These are phyloP conservation scores for Plantago lanceolata DNA, from an alignment of 305 asterid species.

Conservation along the genomic window DNA sequence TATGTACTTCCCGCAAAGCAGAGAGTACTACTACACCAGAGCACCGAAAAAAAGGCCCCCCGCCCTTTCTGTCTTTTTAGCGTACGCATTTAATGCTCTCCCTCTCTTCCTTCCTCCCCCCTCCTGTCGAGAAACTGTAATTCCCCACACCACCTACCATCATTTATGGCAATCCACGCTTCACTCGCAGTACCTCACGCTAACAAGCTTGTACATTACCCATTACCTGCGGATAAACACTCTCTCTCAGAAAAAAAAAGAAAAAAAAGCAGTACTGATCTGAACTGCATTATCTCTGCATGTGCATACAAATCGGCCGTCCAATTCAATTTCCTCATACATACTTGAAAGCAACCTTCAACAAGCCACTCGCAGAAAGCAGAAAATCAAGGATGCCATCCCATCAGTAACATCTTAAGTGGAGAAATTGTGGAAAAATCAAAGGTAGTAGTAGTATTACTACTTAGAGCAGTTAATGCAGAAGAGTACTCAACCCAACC, in stretches of 20 bases:
- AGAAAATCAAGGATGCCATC: conserved; percentile 22
- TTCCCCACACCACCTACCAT: conserved; percentile 2
- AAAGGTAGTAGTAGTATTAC: no score
- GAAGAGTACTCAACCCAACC: background rate
- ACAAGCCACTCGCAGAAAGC: conserved; percentile 6
- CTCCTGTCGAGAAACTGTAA: conserved; percentile 9
- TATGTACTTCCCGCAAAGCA: background rate
- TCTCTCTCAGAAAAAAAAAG: no score
- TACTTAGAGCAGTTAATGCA: background rate
- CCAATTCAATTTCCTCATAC: background rate
- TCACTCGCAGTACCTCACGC: conserved; percentile 21
- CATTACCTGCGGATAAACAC: background rate
- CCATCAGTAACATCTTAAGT: no score
- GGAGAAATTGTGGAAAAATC: background rate
- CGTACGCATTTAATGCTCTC: conserved; percentile 30
- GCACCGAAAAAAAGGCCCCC: conserved; percentile 16
- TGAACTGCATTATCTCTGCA: conserved; percentile 11
- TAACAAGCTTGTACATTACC: conserved; percentile 20
- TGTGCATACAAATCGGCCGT: conserved; percentile 18
- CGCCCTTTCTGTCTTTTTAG: conserved; percentile 28
- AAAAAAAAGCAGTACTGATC: background rate
- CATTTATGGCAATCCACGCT: background rate
- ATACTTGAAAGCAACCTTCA: background rate
- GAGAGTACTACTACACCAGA: background rate
- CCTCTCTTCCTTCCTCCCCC: background rate